phyloP scores from a whole-genome alignment of 1,284 basidiomycete genomes.

The Phellopilus nigrolimitatus region DNA sequence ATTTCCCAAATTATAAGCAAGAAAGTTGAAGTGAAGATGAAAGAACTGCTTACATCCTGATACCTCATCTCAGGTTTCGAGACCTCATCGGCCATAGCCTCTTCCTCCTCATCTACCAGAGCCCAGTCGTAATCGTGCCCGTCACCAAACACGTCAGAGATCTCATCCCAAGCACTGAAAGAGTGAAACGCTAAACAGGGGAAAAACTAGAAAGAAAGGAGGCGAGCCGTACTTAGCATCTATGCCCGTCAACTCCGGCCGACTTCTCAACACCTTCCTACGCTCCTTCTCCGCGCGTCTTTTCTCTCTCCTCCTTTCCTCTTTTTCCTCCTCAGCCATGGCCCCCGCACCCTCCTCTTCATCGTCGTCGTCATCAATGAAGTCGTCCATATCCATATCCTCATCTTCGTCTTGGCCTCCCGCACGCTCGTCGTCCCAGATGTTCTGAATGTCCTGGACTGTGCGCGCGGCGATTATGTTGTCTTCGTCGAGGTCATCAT shows the following conservation, averaged over 20 bases:
- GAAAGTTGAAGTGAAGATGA: slow-evolving; percentile 13
- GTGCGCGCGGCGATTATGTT: slow-evolving; percentile 27
- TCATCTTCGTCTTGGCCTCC: slow-evolving; percentile 60
- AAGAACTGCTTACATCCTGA: slow-evolving; percentile 67
- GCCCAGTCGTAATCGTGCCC: slow-evolving; percentile 98
- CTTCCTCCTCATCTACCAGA: slow-evolving; percentile 71
- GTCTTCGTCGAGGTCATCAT: slow-evolving; percentile 63
- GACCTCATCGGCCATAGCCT: slow-evolving; percentile 54
- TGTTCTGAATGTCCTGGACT: slow-evolving; percentile 69
- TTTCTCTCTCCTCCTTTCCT: slow-evolving; percentile 66
- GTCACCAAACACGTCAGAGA: slow-evolving; percentile 95
- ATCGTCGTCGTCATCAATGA: slow-evolving; percentile 90
- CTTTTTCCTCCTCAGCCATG: slow-evolving; percentile 70
- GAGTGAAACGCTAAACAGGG: slow-evolving; percentile 19
- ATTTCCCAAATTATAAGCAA: slow-evolving; percentile 8
- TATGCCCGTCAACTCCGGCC: slow-evolving; percentile 80
- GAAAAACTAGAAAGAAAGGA: slow-evolving; percentile 20
- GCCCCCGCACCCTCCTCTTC: slow-evolving; percentile 68
- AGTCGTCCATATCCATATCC: slow-evolving; percentile 71
- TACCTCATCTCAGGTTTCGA: slow-evolving; percentile 77
- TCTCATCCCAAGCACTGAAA: slow-evolving; percentile 90
- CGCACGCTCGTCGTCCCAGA: slow-evolving; percentile 78
- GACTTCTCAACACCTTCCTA: slow-evolving; percentile 54
- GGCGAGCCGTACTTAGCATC: slow-evolving; percentile 61
- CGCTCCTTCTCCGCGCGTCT: slow-evolving; percentile 61